Conservation (phyloP, 164 flowering plant species). For the Vitis rupestris region DNA sequence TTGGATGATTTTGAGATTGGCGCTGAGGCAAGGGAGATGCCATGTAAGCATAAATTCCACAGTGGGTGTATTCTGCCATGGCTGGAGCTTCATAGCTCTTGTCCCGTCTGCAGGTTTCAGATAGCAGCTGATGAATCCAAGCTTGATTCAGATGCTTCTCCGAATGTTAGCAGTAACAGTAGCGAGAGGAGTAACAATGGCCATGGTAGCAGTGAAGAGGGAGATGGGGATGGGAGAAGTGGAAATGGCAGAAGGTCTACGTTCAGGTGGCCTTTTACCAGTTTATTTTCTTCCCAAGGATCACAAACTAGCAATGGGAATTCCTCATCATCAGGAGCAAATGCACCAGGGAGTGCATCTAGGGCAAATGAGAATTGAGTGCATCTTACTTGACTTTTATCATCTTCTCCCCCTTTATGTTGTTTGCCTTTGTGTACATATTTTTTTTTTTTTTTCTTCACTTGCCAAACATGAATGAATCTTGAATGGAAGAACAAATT, state of each 20-base stretch:
- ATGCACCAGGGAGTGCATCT: conserved; percentile 21
- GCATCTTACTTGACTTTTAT: not conserved
- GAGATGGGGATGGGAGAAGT: conserved; percentile 30
- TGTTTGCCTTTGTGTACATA: conserved; percentile 29
- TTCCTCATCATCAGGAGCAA: conserved; percentile 27
- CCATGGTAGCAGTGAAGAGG: conserved; percentile 16
- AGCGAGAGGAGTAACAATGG: conserved; percentile 9
- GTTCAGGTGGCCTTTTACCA: conserved; percentile 57
- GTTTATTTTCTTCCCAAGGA: conserved; percentile 49
- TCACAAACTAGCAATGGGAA: conserved; percentile 32
- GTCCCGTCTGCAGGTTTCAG: conserved; percentile 84
- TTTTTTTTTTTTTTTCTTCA: not conserved
- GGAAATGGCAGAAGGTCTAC: conserved; percentile 47
- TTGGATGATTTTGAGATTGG: conserved; percentile 78
- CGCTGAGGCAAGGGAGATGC: conserved; percentile 77
- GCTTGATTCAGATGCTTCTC: conserved; percentile 31
- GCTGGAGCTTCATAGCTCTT: conserved; percentile 90
- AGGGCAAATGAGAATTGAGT: conserved; percentile 37
- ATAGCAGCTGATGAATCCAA: conserved; percentile 66
- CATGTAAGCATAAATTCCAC: conserved; percentile 89
- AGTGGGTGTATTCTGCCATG: conserved; percentile 65
- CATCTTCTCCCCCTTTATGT: not conserved
- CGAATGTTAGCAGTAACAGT: conserved; percentile 8
- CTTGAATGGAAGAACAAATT: conserved; percentile 9
- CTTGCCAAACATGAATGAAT: conserved; percentile 6